Evolutionary conservation across 768 basidiomycete species (phyloP).

Genomic region (Trametes coccinea): DNA sequence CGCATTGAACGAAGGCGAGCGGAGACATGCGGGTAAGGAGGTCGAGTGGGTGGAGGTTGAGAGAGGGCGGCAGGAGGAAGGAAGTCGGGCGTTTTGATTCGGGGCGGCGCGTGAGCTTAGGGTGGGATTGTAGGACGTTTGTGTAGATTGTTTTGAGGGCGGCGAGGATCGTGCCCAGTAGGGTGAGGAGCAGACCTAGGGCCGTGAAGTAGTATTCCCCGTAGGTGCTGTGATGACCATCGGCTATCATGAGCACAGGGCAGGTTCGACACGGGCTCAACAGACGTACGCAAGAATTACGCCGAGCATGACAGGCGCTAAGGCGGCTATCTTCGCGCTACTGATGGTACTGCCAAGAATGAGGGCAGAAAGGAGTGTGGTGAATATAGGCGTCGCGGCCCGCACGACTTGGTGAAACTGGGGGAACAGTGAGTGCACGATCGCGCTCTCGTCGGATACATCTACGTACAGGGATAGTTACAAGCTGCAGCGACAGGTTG

Average conservation of each 20-base stretch:
- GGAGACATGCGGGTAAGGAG: conserved; percentile 90
- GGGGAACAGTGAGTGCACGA: neutral
- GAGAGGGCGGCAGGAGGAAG: conserved; percentile 29
- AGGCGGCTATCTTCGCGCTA: conserved; percentile 62
- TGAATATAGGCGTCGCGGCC: conserved; percentile 90
- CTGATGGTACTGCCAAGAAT: conserved; percentile 65
- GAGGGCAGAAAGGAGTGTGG: conserved; percentile 72
- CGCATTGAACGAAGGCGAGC: conserved; percentile 86
- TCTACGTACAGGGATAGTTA: conserved; percentile 80
- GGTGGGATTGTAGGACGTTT: conserved; percentile 64
- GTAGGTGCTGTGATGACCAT: conserved; percentile 64
- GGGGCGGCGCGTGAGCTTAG: conserved; percentile 19
- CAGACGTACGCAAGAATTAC: conserved; percentile 83
- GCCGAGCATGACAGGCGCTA: conserved; percentile 84
- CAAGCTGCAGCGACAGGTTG: conserved; percentile 85
- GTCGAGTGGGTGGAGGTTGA: conserved; percentile 73
- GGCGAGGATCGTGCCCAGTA: conserved; percentile 89
- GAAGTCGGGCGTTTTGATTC: conserved; percentile 8
- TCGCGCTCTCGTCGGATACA: neutral
- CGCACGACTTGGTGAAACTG: conserved; percentile 98
- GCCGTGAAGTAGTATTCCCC: conserved; percentile 93
- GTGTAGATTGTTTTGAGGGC: conserved; percentile 93
- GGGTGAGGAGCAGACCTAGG: conserved; percentile 82
- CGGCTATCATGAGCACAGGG: neutral
- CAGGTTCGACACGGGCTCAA: neutral